These are phyloP conservation scores for Talaromyces verruculosus DNA, from an alignment of 2,329 filamentous ascomycete genomes.

Conservation along the genomic window DNA sequence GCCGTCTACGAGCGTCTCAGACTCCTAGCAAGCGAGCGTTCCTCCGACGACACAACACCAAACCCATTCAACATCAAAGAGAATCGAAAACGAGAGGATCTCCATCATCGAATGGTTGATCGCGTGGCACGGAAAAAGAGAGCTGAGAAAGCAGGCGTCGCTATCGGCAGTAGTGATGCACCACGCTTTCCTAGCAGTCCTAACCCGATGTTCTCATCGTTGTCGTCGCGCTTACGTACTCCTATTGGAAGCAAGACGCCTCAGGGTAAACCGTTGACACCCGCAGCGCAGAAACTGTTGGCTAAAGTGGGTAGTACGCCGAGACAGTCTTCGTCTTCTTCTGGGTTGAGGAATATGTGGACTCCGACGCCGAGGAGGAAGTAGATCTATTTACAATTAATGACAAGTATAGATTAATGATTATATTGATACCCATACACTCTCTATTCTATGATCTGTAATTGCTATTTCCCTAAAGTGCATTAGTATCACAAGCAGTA, in stretches of 20 bases:
- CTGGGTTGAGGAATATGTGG: conserved; percentile 39
- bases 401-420: neutral
- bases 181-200: conserved; percentile 42
- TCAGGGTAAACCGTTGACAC: conserved; percentile 41
- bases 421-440: neutral
- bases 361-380: conserved; percentile 32
- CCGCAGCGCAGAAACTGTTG: conserved; percentile 46
- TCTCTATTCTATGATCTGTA: neutral
- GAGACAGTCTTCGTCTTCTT: conserved; percentile 24
- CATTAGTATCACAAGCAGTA: neutral
- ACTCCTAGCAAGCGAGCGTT: conserved; percentile 37
- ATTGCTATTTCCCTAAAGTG: neutral
- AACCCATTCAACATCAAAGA: conserved; percentile 81
- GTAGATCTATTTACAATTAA: neutral
- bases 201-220: conserved; percentile 37
- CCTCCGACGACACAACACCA: conserved; percentile 48
- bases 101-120: conserved; percentile 87
- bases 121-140: conserved; percentile 72
- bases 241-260: conserved; percentile 22
- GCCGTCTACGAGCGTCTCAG: conserved; percentile 34
- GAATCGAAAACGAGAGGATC: conserved; percentile 70
- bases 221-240: conserved; percentile 28
- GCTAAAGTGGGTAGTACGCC: conserved; percentile 38
- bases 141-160: conserved; percentile 56
- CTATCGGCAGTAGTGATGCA: conserved; percentile 31